Evolutionary conservation across 2,329 filamentous ascomycete species (phyloP).

Genomic region (Penicillium sumatraense): DNA sequence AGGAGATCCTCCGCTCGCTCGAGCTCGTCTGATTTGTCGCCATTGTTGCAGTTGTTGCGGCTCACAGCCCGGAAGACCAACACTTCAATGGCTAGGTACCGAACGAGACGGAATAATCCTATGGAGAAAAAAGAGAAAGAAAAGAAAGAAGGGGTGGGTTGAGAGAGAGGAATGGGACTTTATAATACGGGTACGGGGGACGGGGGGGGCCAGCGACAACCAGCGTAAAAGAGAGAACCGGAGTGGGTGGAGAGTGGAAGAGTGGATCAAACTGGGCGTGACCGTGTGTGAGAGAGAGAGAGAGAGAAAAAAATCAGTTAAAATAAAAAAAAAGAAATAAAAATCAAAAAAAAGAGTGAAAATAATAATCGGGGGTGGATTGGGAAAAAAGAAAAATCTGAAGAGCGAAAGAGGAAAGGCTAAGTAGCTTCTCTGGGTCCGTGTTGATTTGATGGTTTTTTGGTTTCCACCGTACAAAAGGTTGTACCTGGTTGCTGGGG

Average conservation of each 20-base stretch:
- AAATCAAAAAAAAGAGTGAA: constrained; percentile 11
- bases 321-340: constrained; percentile 5
- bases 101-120: constrained; percentile 46
- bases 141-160: constrained; percentile 22
- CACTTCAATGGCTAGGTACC: constrained; percentile 40
- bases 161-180: constrained; percentile 37
- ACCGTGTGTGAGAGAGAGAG: constrained; percentile 19
- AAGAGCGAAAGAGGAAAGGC: constrained; percentile 11
- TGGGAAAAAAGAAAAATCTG: constrained; percentile 5
- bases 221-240: constrained; percentile 22
- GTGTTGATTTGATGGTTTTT: background rate
- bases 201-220: constrained; percentile 21
- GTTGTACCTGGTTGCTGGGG: constrained; percentile 29
- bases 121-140: constrained; percentile 28
- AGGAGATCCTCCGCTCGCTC: constrained; percentile 48
- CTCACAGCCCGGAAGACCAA: constrained; percentile 44
- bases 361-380: constrained; percentile 6
- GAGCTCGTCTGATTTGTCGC: constrained; percentile 25
- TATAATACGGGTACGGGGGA: constrained; percentile 36
- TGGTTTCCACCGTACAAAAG: too few species aligned
- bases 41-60: constrained; percentile 46
- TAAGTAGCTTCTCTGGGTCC: constrained; percentile 12
- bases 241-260: constrained; percentile 22
- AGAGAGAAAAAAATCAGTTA: constrained; percentile 17
- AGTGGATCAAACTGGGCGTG: constrained; percentile 28